Evolutionary conservation across 345 rosid species (phyloP), one percentile per base, ranked within the genome.

Genomic region (Brassica carinata): DNA sequence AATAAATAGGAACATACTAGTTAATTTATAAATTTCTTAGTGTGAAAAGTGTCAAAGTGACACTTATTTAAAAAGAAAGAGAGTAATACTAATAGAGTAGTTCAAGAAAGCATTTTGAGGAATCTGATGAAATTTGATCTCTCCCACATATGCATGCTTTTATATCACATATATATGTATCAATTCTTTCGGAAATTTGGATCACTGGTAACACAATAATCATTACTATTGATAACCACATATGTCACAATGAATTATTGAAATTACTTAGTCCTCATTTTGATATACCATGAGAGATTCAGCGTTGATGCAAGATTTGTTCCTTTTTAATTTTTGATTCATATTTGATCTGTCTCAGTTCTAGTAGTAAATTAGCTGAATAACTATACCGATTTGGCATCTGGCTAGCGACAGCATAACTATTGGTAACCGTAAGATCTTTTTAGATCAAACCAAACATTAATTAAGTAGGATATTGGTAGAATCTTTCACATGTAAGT

Each of bases 401-500:
- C 2, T 43, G 53, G 69, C 9, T 45, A 74, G 75, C 70, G 36
- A 68, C 15, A 79, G n/a, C 75, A 74, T 73, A 33, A 61, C 43
- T 19, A n/a, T 69, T 62, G 27, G 83, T 63, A 80, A 63, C 45
- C 40, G 69, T 76, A 31, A 71, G 40, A 71, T 29, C 31, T 29
- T 29, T 29, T 29, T 29, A 29, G 31, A 29, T 71, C 77, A 76
- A 71, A 66, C 80, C 40, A 64, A 10, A 75, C 82, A 58, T 8
- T 26, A 23, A 79, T 8, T 26, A 23, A 79, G 69, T 65, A 17
- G 58, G 69, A 69, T 51, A 11, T 29, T 63, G 64, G 64, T 65
- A 72, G 70, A 19, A 70, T 65, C 43, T 71, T 23, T 69, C 64
- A 62, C 27, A 69, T 71, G 68, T 26, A 77, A 67, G 76, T 75